Base-by-base conservation (phyloP, 1,284 basidiomycete genomes). In the Puccinia coronata region DNA sequence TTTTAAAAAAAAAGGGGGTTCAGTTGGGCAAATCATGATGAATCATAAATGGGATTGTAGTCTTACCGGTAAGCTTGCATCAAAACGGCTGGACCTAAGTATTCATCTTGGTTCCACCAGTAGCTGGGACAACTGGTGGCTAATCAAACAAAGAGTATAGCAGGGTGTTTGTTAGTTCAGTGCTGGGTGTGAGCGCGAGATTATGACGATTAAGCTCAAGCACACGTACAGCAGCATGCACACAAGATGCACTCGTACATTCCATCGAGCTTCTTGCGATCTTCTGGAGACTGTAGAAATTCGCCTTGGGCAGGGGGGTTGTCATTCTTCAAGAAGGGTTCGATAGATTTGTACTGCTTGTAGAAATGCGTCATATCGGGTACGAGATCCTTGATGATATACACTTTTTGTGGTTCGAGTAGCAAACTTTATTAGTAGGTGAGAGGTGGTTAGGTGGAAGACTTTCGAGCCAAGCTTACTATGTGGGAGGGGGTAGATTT, bases 91-190 rank as follows among this genome's bases (percentile, higher is more conserved):
- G 96, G 96, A 70, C 96, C 96, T 71, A 98, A 92, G 88, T 98
- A 99, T 87, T 95, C 92, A 86, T 99, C 95, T 88, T 96, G 94
- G 89, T 98, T 98, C 96, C 96, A 98, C 96, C 96, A 98, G 88
- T 98, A 98, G 81, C 90, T 91, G 82, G 85, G 84, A 63, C 41
- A 53, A 73, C 43, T 83, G 83, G 73, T 84, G 83, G 81, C 65
- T 73, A 43, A 34, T n/a, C 57, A 11, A n/a, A 14, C 6, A 84
- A 84, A 84, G 75, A 77, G 82, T 80, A 25, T n/a, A 23, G 36
- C 79, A 82, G 57, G 87, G 88, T 3, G 94, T 95, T 90, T 96
- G 98, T 73, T 92, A 94, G 0, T 96, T 98, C 65, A 94, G 95
- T 89, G n/a, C 6, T n/a, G n/a, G 16, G 51, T 96, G 98, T 88